Evolutionary conservation across 306 rosid genomes (phyloP).

Genomic region (Dicorynia guianensis): DNA sequence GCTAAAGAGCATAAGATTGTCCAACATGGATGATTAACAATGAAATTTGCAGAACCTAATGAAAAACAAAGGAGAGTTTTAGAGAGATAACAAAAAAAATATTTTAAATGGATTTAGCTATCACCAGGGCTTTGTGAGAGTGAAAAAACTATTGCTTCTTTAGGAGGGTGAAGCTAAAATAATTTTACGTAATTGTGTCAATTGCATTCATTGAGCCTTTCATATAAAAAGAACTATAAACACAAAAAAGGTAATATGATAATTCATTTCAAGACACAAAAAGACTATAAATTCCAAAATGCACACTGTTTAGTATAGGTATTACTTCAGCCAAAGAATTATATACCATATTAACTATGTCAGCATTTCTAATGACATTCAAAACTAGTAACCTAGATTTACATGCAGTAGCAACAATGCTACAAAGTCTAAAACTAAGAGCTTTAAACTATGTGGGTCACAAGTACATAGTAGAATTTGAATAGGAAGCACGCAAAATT

Average conservation of each 20-base stretch:
- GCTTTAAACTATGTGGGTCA: too few species aligned
- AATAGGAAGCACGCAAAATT: neutral
- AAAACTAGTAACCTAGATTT: neutral
- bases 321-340: conserved; percentile 1
- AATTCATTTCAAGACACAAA: conserved; percentile 1
- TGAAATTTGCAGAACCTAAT: neutral
- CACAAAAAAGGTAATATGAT: conserved; percentile 24
- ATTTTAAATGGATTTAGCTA: conserved; percentile 27
- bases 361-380: conserved; percentile 13
- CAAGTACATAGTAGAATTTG: neutral
- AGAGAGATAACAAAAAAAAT: conserved; percentile 25
- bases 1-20: too few species aligned
- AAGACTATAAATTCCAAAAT: conserved; percentile 21
- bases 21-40: too few species aligned
- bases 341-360: neutral
- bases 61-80: neutral
- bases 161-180: conserved; percentile 66
- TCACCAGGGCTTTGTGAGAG: conserved; percentile 87
- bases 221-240: conserved; percentile 24
- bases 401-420: neutral
- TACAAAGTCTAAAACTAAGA: too few species aligned
- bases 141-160: conserved; percentile 77
- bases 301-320: neutral
- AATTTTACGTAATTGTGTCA: conserved; percentile 36
- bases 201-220: conserved; percentile 17